Evolutionary conservation across 2,329 filamentous ascomycete species (phyloP), one percentile per base, ranked within the genome.

Genomic region (Blastomyces emzantsi): DNA sequence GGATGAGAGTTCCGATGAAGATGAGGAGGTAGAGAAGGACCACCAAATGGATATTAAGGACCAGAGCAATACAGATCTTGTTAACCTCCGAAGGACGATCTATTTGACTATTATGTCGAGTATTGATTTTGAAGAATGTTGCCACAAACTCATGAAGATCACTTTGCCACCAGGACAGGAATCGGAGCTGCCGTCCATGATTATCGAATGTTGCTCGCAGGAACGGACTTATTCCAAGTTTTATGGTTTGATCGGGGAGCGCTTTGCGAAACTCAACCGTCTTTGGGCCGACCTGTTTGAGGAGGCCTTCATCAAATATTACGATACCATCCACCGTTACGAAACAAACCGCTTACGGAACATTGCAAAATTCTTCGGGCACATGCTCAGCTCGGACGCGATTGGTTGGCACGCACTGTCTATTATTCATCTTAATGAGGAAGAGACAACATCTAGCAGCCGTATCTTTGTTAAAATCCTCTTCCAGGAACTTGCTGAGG

Each of bases 391-490:
- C 57, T 90, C 87, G 11, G 92, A 97, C 72, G 90, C 90, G 25
- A 88, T 99, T 64, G 90, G 90, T 64, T 97, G 94, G 94, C 90
- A 97, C 72, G 88, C 90, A 28, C 77, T 99, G 57, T 90, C 88
- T 0, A 83, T 88, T 62, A 86, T 99, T 66, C 92, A 92, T 73
- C 80, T 99, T 61, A 99, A 94, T 72, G 92, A 99, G 75, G 93
- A 97, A 64, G 94, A 99, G 72, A 99, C 94, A 0, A 99, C 93
- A 0, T 93, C 92, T 1, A 94, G 91, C 66, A 96, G 90, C 69
- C 90, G 94, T 80, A 97, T 99, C 75, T 99, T 97, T 73, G 90
- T 99, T 81, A 97, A 97, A 80, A 97, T 97, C 64, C 79, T 99
- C 15, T 95, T 99, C 73, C 92, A 97, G 75, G 92, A 97, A 71